phyloP scores from a whole-genome alignment of 2,329 filamentous ascomycete genomes.

The Cordyceps tenuipes region DNA sequence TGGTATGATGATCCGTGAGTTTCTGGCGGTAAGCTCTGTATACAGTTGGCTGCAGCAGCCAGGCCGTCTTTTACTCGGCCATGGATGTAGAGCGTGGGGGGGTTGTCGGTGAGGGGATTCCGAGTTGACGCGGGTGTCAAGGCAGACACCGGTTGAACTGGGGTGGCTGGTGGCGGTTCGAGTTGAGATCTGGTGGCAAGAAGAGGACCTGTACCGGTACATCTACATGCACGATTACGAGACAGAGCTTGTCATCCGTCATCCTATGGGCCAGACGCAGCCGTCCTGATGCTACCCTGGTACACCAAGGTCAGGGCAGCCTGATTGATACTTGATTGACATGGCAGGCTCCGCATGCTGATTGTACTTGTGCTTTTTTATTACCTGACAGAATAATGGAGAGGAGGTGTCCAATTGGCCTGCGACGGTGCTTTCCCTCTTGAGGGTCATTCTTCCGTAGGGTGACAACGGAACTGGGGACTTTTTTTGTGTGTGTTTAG shows the following conservation, averaged over 20 bases:
- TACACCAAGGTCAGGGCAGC: neutral
- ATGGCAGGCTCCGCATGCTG: neutral
- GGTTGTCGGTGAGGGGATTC: neutral
- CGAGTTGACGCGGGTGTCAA: neutral
- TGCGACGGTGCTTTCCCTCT: neutral
- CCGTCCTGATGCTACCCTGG: neutral
- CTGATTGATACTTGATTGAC: neutral
- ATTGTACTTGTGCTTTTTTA: neutral
- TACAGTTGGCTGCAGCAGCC: neutral
- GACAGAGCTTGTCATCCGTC: neutral
- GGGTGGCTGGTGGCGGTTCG: neutral
- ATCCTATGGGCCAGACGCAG: neutral
- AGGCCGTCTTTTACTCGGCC: neutral
- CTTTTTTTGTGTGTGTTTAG: neutral
- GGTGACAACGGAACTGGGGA: neutral
- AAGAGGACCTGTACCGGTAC: neutral
- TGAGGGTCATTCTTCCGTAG: neutral
- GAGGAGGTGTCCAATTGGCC: neutral
- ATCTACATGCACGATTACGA: neutral
- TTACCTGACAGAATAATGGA: too few relatives aligned
- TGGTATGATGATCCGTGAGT: neutral
- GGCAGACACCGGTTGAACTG: neutral
- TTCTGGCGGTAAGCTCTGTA: neutral
- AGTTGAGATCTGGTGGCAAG: too few relatives aligned
- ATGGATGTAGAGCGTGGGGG: neutral